Evolutionary conservation across 306 rosid species (phyloP), one percentile per base, ranked within the genome.

Genomic region (Cicer pinnatifidum): DNA sequence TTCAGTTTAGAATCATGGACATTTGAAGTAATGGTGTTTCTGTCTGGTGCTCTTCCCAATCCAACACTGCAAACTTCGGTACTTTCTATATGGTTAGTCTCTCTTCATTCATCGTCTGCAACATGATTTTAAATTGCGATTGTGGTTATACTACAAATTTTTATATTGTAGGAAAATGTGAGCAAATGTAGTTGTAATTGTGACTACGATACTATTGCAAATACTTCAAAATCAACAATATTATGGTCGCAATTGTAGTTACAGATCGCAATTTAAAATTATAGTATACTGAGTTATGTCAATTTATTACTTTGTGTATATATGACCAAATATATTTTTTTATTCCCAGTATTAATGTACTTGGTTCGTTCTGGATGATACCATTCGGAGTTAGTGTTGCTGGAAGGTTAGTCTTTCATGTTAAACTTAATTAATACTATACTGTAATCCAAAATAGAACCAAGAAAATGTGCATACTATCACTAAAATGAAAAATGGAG

Each of bases 1-100:
- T 11, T 70, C 90, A 92, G 96, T 75, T 75, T 90, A 79, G 90
- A 90, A 78, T 9, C 82, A 76, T 88, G 92, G 92, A 81, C 90
- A 2, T 90, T 90, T 75, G 88, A 84, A 67, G 1, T 88, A 65
- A 50, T 86, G 82, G 88, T 90, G 68, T 81, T 88, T 19, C 69
- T 86, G 52, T 79, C 96, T 1, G 90, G 90, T 44, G 82, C 69
- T 76, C 89, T 90, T 57, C 89, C 92, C 1, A 71, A 90, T 54
- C 89, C 89, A 37, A 13, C 75, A 63, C 16, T 87, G 67, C 79
- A 90, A 57, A 88, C 92, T 61, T 90, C 96, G 7, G 89, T 77
- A 6, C 86, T 88, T 75, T 88, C 96, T 40, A 76, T 88, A 56
- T 61, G 88, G 96, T 86, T 54, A 81, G 77, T 54, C 6, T 19